Base-by-base conservation (phyloP, 192 early-diverging fungal genomes). In the Backusella sp. region DNA sequence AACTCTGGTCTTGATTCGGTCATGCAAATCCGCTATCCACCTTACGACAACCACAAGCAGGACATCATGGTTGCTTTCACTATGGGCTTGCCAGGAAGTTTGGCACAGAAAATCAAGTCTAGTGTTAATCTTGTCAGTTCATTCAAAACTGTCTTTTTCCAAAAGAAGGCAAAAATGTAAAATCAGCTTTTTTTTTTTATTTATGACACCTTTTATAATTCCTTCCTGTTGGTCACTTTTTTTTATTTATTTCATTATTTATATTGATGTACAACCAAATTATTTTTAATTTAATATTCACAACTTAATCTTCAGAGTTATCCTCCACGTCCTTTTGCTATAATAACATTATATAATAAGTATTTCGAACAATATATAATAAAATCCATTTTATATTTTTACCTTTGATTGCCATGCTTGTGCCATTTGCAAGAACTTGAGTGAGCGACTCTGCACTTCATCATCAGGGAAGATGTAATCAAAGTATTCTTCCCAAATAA, bases 381-480 rank as follows among this genome's bases (percentile, higher is more conserved):
- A 62, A 68, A 21, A 35, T 68, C 19, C 59, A 35, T 14, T 15
- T 73, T 73, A 72, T 73, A 35, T 14, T 15, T 15, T 73, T 73
- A 72, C 69, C 42, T 77, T 77, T 53, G 68, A 36, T 72, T 77
- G 90, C 97, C 96, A 97, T 76, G 92, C 85, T 68, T 97, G 94
- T 8, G 96, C 97, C 87, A 94, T 91, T 77, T 91, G 91, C 76
- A 99, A 87, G 34, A 99, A 85, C 83, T 97, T 99, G 75, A 98
- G 89, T 78, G 93, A 92, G 9, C 95, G 89, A 41, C 90, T 88
- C 66, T 97, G 92, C 6, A 86, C 86, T 76, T 96, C 92, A 75
- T 99, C 98, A 73, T 99, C 98, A 35, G 97, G 96, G 83, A 98
- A 99, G 67, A 99, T 92, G 82, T 99, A 99, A 77, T 99, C 97